Evolutionary conservation across 805 yeast species (phyloP).

Genomic region (Kregervanrija fluxuum): DNA sequence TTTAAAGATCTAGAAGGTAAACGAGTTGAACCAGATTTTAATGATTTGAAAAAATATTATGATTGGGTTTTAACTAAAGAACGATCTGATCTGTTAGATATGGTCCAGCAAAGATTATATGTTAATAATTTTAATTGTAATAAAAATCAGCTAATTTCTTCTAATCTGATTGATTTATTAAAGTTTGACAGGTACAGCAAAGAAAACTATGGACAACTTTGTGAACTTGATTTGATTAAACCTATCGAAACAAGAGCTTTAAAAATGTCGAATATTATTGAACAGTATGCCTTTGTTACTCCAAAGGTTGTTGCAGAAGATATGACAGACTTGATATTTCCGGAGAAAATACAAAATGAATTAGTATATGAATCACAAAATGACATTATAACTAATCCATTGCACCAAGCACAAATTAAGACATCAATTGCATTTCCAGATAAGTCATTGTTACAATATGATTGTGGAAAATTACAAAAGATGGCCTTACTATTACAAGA

Average conservation of each 20-base stretch:
- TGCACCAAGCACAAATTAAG: conserved; percentile 80
- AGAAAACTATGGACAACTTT: conserved; percentile 23
- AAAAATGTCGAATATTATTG: conserved; percentile 44
- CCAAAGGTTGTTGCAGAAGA: conserved; percentile 80
- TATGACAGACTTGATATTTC: conserved; percentile 46
- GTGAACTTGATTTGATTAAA: conserved; percentile 30
- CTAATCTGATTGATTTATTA: conserved; percentile 42
- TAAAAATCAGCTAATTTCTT: conserved; percentile 62
- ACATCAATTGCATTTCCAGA: conserved; percentile 94
- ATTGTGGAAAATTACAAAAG: conserved; percentile 93
- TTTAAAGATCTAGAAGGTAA: conserved; percentile 29
- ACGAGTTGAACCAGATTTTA: conserved; percentile 22
- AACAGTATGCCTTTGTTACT: conserved; percentile 77
- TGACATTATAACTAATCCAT: conserved; percentile 35
- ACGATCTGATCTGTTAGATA: conserved; percentile 44
- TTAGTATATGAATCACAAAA: conserved; percentile 24
- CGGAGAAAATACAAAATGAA: conserved; percentile 28
- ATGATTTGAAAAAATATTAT: conserved; percentile 51
- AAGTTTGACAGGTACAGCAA: conserved; percentile 22
- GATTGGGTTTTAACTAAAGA: conserved; percentile 45
- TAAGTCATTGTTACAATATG: conserved; percentile 83
- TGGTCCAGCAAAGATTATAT: conserved; percentile 49
- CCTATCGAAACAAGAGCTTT: conserved; percentile 35
- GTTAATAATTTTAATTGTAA: conserved; percentile 61
- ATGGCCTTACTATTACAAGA: conserved; percentile 70